Percentiles rank a stretch among this genome's conserved stretches.
phyloP scores from a whole-genome alignment of 2,329 filamentous ascomycete genomes.

The Emmonsiellopsis sp. region DNA sequence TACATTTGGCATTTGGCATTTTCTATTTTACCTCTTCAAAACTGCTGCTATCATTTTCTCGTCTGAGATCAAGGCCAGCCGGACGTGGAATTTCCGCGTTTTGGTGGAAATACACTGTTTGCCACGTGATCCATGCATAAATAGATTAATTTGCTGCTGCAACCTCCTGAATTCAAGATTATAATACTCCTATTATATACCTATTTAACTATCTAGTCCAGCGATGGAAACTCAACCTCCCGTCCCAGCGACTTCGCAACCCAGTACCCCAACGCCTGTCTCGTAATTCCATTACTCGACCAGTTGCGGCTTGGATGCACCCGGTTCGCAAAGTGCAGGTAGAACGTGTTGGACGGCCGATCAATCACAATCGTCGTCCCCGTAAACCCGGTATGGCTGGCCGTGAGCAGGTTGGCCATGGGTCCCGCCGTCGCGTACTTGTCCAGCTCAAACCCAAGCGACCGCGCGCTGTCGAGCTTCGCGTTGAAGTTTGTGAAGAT shows the following conservation, averaged over 20 bases:
- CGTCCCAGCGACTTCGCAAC: conserved; percentile 13
- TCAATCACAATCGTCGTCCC: conserved; percentile 20
- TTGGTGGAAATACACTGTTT: too few species aligned
- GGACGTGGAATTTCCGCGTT: too few species aligned
- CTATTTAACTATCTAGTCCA: neutral
- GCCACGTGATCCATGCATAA: too few species aligned
- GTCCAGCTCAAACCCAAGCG: conserved; percentile 24
- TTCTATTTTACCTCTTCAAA: neutral
- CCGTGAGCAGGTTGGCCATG: conserved; percentile 16
- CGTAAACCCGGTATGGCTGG: conserved; percentile 19
- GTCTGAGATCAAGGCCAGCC: too few species aligned
- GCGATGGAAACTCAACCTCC: conserved; percentile 13
- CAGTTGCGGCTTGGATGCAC: conserved; percentile 17
- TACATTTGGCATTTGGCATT: neutral
- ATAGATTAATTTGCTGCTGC: too few species aligned
- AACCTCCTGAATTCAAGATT: neutral
- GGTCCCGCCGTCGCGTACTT: conserved; percentile 25
- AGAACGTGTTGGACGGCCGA: conserved; percentile 15
- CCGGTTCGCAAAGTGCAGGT: conserved; percentile 17
- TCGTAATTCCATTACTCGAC: conserved; percentile 15
- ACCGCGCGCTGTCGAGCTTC: conserved; percentile 16
- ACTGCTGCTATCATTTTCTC: too few species aligned
- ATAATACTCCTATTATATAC: neutral
- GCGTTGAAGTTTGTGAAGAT: conserved; percentile 26
- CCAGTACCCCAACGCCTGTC: conserved; percentile 17